Conservation (phyloP, 2,329 filamentous ascomycete genomes). For the Lojkania enalia region DNA sequence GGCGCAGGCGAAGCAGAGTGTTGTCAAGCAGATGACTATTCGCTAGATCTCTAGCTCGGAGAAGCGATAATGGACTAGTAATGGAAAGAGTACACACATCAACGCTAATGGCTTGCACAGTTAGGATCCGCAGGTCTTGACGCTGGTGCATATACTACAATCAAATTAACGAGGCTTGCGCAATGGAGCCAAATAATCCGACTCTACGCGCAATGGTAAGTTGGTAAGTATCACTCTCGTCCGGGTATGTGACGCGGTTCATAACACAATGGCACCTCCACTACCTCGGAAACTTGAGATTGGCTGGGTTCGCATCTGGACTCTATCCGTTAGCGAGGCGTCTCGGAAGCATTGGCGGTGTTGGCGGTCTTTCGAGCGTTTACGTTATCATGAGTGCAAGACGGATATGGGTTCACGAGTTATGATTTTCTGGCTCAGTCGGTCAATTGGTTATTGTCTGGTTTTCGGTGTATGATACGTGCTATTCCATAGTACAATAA, state of each 20-base stretch:
- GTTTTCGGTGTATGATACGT: too few relatives aligned
- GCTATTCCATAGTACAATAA: too few relatives aligned
- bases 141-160: conserved; percentile 19
- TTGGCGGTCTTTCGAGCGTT: conserved; percentile 3
- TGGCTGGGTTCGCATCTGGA: not conserved
- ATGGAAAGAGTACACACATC: not conserved
- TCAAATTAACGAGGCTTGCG: conserved; percentile 39
- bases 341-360: conserved; percentile 8
- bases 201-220: conserved; percentile 48
- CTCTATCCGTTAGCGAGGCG: conserved; percentile 5
- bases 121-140: conserved; percentile 6
- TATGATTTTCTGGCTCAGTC: too few relatives aligned
- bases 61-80: not conserved
- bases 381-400: too few relatives aligned
- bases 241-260: conserved; percentile 46
- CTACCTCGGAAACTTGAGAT: conserved; percentile 5
- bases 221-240: conserved; percentile 47
- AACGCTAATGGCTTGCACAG: conserved; percentile 5
- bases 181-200: conserved; percentile 41
- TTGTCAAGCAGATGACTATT: conserved; percentile 89
- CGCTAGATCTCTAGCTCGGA: conserved; percentile 32
- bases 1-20: conserved; percentile 74
- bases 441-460: too few relatives aligned
- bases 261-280: conserved; percentile 5
- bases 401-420: too few relatives aligned